phyloP scores from a whole-genome alignment of 192 early-diverging fungal genomes.

The Coemansia sp. region DNA sequence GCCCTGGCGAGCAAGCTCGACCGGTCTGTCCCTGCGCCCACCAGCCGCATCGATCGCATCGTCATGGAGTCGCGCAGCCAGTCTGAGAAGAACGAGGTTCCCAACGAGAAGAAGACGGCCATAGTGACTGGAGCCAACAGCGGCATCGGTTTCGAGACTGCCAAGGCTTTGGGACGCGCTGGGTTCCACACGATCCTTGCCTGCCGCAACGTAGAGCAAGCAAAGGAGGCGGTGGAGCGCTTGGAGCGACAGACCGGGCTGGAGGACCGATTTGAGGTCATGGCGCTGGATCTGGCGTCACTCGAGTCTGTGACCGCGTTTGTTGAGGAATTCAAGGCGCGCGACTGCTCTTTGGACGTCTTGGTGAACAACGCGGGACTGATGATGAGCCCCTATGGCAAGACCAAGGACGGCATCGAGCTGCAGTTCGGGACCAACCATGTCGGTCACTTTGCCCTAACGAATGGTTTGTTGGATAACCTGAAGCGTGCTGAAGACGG shows the following conservation, averaged over 20 bases:
- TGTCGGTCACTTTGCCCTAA: slow-evolving; percentile 60
- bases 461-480: slow-evolving; percentile 27
- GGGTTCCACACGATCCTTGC: slow-evolving; percentile 60
- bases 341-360: slow-evolving; percentile 29
- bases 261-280: slow-evolving; percentile 35
- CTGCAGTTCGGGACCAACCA: slow-evolving; percentile 71
- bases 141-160: slow-evolving; percentile 65
- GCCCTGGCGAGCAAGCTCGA: slow-evolving; percentile 37
- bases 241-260: slow-evolving; percentile 47
- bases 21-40: slow-evolving; percentile 19
- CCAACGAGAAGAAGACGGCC: slow-evolving; percentile 39
- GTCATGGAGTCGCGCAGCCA: slow-evolving; percentile 22
- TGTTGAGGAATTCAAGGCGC: slow-evolving; percentile 34
- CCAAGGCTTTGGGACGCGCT: slow-evolving; percentile 61
- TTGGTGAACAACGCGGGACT: slow-evolving; percentile 62
- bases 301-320: slow-evolving; percentile 51
- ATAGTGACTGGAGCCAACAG: slow-evolving; percentile 64
- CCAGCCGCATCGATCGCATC: slow-evolving; percentile 42
- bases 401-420: slow-evolving; percentile 68
- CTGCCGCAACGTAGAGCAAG: slow-evolving; percentile 31
- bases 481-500: slow-evolving; percentile 29
- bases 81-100: not conserved
- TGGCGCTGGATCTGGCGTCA: slow-evolving; percentile 60
- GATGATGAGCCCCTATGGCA: slow-evolving; percentile 62
- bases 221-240: slow-evolving; percentile 38